Evolutionary conservation across 2,329 filamentous ascomycete genomes (phyloP).

Genomic region (Paracorniculantispora psalliotae): DNA sequence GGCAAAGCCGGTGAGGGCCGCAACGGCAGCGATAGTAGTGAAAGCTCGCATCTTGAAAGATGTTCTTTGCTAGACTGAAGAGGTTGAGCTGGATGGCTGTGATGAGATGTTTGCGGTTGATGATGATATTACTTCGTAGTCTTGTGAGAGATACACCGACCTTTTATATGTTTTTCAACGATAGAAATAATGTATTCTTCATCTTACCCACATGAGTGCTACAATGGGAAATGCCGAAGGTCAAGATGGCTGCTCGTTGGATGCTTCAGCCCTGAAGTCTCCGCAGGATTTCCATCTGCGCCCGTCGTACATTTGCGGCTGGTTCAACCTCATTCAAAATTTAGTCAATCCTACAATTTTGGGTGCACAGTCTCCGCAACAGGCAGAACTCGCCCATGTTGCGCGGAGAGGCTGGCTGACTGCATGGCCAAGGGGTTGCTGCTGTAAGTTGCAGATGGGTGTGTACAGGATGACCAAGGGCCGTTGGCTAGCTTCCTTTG

Average conservation of each 20-base stretch:
- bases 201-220: no score
- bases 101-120: background rate
- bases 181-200: no score
- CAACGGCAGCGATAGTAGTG: background rate
- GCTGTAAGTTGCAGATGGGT: background rate
- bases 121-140: background rate
- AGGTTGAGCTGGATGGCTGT: background rate
- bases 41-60: background rate
- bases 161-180: background rate
- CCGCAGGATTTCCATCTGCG: background rate
- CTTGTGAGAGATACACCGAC: background rate
- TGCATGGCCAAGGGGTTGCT: background rate
- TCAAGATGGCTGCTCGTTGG: background rate
- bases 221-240: background rate
- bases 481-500: background rate
- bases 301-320: background rate
- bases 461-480: background rate
- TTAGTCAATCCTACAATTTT: no score
- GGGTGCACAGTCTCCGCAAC: background rate
- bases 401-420: background rate
- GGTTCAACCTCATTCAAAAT: no score
- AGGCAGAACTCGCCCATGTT: background rate
- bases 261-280: background rate
- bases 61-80: background rate
- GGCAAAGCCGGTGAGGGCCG: background rate